Evolutionary conservation across 2,329 filamentous ascomycete genomes (phyloP), one percentile per base, ranked within the genome.

Genomic region (Alternaria postmessia): DNA sequence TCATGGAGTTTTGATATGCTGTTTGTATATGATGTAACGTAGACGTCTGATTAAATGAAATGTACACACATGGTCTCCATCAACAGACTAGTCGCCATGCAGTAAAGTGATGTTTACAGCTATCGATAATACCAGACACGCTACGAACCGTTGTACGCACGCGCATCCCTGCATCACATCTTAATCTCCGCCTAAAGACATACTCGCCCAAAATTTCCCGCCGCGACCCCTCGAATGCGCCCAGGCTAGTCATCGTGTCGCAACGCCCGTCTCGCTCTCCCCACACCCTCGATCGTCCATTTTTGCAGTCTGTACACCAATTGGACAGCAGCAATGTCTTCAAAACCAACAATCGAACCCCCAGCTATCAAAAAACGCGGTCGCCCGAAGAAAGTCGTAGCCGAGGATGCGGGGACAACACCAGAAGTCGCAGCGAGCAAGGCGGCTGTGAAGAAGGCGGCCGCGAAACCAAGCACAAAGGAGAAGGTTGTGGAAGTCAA

Each of bases 331-430:
- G 49, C 43, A 42, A 67, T 65, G 60, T 64, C 67, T 44, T 59
- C 68, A 55, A 51, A 57, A 3, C 24, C 61, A 16, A 58, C 62
- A 1, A 48, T 61, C 26, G 65, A 68, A 42, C 57, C 69, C 22
- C 44, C 61, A 30, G 61, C 57, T 12, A 54, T 57, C 9, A 73
- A 72, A 63, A 77, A 77, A 62, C 74, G 75, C 61, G 74, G 73
- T 36, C 67, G 73, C 28, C 73, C 74, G 41, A 77, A 69, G 65
- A 78, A 77, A 55, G 69, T 70, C 28, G 70, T 67, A 36, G 63
- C 55, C 16, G 72, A 69, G 48, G 65, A 68, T 36, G 63, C 56
- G 26, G 56, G 42, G 53, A 30, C 57, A 36, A 51, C 42, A 36
- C 51, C 55, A 26, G 57, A 46, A 9, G 59, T 49, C n/a, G 64